phyloP scores from a whole-genome alignment of 2,329 filamentous ascomycete species.

The Colletotrichum magnum region DNA sequence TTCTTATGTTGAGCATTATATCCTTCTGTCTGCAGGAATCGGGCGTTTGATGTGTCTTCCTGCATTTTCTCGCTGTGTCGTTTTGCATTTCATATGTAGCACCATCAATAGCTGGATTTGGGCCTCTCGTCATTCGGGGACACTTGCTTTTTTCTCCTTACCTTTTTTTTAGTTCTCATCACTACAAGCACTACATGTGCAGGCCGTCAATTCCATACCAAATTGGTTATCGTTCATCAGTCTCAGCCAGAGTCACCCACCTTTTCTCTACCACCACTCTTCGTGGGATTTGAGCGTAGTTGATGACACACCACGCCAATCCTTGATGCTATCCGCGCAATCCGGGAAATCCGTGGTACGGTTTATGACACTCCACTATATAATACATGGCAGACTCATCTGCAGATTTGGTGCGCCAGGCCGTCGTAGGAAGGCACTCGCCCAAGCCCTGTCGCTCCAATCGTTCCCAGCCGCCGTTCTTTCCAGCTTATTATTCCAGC shows the following conservation, averaged over 20 bases:
- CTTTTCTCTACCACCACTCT: too few relatives aligned
- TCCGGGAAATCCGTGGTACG: not conserved
- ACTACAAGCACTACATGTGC: too few relatives aligned
- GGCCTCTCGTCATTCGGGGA: too few relatives aligned
- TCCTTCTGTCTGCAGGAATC: not conserved
- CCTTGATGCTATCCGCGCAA: not conserved
- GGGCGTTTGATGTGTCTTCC: not conserved
- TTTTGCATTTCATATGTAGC: too few relatives aligned
- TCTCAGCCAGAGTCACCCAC: too few relatives aligned
- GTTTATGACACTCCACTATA: not conserved
- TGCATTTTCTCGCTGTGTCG: not conserved
- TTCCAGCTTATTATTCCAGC: not conserved
- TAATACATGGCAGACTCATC: not conserved
- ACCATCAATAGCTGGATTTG: too few relatives aligned
- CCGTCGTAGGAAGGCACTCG: not conserved
- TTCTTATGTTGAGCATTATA: not conserved
- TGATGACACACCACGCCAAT: too few relatives aligned
- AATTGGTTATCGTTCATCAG: too few relatives aligned
- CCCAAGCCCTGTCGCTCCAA: conserved; percentile 5
- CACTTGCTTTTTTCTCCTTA: too few relatives aligned
- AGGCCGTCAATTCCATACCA: too few relatives aligned
- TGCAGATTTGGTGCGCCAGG: not conserved
- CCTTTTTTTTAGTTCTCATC: too few relatives aligned
- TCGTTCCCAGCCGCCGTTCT: conserved; percentile 1
- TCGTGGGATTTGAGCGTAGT: too few relatives aligned